A percentile compares a stretch with the other conserved stretches of the same genome.
phyloP scores from a whole-genome alignment of 2,329 filamentous ascomycete species.

The Microdochium paspali region DNA sequence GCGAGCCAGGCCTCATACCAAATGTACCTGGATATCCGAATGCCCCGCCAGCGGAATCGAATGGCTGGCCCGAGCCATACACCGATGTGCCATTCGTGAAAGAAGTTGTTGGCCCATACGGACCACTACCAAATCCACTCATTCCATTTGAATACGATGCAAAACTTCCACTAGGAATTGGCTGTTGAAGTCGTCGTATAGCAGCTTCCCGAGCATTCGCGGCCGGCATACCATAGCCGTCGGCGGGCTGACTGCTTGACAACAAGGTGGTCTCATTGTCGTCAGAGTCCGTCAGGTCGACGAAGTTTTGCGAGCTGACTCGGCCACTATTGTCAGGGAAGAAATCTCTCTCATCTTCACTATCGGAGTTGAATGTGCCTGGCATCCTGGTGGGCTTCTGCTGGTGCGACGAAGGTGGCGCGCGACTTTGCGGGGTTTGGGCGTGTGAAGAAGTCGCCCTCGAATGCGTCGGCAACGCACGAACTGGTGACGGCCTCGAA shows the following conservation, averaged over 20 bases:
- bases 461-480: not conserved
- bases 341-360: not conserved
- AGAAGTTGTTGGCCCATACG: not conserved
- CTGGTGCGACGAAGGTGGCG: not conserved
- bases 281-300: not conserved
- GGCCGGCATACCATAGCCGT: not conserved
- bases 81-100: not conserved
- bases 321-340: not conserved
- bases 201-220: not conserved
- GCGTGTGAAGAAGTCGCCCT: not conserved
- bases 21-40: not conserved
- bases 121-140: not conserved
- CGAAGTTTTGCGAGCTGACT: not conserved
- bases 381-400: not conserved
- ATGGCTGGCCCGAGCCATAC: not conserved
- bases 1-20: not conserved
- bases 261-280: not conserved
- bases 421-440: not conserved
- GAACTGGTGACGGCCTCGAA: not conserved
- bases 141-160: not conserved
- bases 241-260: not conserved
- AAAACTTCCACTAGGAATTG: not conserved
- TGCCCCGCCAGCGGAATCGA: not conserved
- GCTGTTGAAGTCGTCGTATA: not conserved
- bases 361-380: conserved; percentile 1